phyloP scores from a whole-genome alignment of 331 rosid species.

The Malus hybrid region DNA sequence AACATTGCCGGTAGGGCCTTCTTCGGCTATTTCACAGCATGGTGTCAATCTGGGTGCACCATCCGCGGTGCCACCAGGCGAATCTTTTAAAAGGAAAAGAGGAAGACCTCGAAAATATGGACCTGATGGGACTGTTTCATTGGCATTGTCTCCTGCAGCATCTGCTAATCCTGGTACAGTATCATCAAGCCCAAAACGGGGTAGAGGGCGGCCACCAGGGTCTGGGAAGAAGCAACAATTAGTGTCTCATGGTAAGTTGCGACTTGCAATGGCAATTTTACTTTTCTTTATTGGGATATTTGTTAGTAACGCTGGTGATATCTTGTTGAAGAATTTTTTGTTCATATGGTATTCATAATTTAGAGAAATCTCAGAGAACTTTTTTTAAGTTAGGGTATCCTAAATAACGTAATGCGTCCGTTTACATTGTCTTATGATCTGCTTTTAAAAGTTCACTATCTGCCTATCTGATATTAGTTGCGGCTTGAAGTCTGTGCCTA shows the following conservation, averaged over 20 bases:
- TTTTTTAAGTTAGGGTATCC: not conserved
- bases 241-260: constrained; percentile 58
- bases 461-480: not conserved
- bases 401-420: not conserved
- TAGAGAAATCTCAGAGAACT: not conserved
- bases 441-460: not conserved
- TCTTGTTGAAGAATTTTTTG: not conserved
- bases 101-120: constrained; percentile 98
- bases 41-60: constrained; percentile 55
- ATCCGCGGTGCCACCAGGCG: constrained; percentile 42
- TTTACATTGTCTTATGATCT: not conserved
- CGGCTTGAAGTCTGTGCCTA: not conserved
- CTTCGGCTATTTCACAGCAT: constrained; percentile 54
- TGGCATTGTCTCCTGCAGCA: constrained; percentile 69
- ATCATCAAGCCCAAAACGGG: constrained; percentile 52
- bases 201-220: constrained; percentile 91
- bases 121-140: constrained; percentile 75
- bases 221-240: constrained; percentile 84
- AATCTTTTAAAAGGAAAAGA: constrained; percentile 72
- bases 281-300: not conserved
- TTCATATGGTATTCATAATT: not conserved
- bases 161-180: constrained; percentile 39
- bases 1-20: constrained; percentile 58
- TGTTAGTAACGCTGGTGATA: no score
- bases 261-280: not conserved